A percentile compares a stretch with the other conserved stretches of the same genome.
phyloP scores from a whole-genome alignment of 768 basidiomycete genomes.

The Termitomyces sp. region DNA sequence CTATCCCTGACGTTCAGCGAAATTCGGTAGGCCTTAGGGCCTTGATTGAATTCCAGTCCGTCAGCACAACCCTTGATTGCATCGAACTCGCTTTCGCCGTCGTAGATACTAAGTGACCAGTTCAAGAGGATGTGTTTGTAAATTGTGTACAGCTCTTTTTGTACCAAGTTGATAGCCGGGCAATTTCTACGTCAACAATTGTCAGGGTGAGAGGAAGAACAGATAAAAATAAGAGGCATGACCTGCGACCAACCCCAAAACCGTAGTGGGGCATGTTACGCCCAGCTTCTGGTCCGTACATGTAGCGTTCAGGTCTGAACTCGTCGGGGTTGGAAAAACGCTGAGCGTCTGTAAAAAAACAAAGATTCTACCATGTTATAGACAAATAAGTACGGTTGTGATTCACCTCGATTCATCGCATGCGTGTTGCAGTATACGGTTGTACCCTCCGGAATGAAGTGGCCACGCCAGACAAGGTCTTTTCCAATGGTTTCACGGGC shows the following conservation, averaged over 20 bases:
- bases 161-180: conserved; percentile 12
- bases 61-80: conserved; percentile 10
- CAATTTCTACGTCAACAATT: conserved; percentile 2
- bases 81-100: conserved; percentile 13
- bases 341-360: conserved; percentile 1
- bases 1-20: conserved; percentile 7
- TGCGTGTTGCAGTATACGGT: conserved; percentile 13
- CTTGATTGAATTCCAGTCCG: conserved; percentile 11
- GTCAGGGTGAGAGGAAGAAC: neutral
- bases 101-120: conserved; percentile 9
- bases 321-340: conserved; percentile 10
- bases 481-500: conserved; percentile 12
- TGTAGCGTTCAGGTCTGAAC: conserved; percentile 12
- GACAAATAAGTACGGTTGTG: neutral
- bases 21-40: conserved; percentile 9
- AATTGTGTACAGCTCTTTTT: conserved; percentile 12
- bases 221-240: neutral
- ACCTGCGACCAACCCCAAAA: conserved; percentile 14
- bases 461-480: conserved; percentile 12
- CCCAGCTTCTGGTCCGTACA: conserved; percentile 12
- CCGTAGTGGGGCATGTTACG: conserved; percentile 13
- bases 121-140: conserved; percentile 9
- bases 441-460: conserved; percentile 11
- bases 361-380: neutral
- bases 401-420: conserved; percentile 12